phyloP scores from a whole-genome alignment of 768 basidiomycete species.

The Mycena sanguinolenta region DNA sequence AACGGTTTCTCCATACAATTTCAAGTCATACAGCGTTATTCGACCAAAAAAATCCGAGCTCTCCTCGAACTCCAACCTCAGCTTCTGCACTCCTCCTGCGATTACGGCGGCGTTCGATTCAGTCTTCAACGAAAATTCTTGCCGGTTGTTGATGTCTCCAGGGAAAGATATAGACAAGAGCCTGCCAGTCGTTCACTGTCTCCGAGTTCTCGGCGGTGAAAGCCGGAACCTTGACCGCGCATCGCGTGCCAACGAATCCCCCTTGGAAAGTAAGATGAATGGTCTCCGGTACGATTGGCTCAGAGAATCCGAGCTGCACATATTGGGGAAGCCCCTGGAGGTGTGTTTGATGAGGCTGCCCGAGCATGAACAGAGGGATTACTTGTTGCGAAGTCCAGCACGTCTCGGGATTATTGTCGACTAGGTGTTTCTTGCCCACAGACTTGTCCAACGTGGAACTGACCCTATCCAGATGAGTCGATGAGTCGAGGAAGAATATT shows the following conservation, averaged over 20 bases:
- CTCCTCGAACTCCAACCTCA: conserved; percentile 82
- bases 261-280: conserved; percentile 85
- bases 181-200: conserved; percentile 59
- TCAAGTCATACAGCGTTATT: conserved; percentile 35
- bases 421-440: conserved; percentile 76
- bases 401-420: conserved; percentile 80
- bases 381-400: conserved; percentile 91
- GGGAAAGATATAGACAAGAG: conserved; percentile 73
- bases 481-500: conserved; percentile 24
- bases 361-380: neutral
- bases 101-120: conserved; percentile 33
- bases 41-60: conserved; percentile 91
- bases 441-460: conserved; percentile 85
- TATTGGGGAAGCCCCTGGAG: conserved; percentile 83
- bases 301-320: conserved; percentile 73
- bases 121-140: conserved; percentile 65
- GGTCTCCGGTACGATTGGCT: conserved; percentile 65
- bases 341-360: conserved; percentile 23
- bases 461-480: conserved; percentile 62
- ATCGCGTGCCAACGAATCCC: conserved; percentile 83
- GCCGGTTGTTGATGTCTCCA: conserved; percentile 84
- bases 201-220: conserved; percentile 40
- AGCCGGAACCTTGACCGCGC: conserved; percentile 59
- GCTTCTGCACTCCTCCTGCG: conserved; percentile 52
- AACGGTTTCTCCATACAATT: conserved; percentile 24